These are phyloP conservation scores for Sapria himalayana DNA, from an alignment of 345 rosid genomes.

Conservation along the genomic window DNA sequence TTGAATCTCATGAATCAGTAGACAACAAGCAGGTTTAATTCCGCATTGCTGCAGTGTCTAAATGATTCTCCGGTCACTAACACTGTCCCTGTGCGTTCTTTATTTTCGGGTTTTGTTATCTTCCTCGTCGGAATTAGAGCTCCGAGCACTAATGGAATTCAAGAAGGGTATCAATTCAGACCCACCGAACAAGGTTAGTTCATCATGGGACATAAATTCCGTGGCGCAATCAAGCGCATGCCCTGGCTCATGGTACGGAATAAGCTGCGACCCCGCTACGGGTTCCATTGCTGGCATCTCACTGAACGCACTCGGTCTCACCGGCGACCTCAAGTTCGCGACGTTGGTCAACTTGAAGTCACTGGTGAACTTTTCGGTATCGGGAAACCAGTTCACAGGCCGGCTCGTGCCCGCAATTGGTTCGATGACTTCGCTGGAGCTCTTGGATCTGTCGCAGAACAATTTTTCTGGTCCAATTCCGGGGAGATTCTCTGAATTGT, in stretches of 20 bases:
- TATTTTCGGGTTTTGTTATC: too few relatives aligned
- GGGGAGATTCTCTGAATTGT: conserved; percentile 49
- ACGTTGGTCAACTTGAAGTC: conserved; percentile 33
- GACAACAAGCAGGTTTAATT: too few relatives aligned
- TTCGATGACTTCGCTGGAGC: conserved; percentile 32
- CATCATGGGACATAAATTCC: conserved; percentile 24
- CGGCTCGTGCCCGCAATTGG: conserved; percentile 70
- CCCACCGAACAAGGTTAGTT: conserved; percentile 15
- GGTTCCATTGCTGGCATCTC: conserved; percentile 29
- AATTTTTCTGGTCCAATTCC: conserved; percentile 74
- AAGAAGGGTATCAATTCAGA: conserved; percentile 56
- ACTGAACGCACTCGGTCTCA: conserved; percentile 37
- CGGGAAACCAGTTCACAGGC: conserved; percentile 70
- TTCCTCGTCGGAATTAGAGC: conserved; percentile 24
- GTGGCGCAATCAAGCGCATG: conserved; percentile 20
- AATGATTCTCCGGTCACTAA: too few relatives aligned
- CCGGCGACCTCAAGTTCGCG: conserved; percentile 60
- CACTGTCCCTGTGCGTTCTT: too few relatives aligned
- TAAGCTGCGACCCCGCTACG: conserved; percentile 30
- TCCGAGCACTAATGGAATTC: conserved; percentile 61
- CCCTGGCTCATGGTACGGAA: conserved; percentile 46
- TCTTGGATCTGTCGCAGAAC: conserved; percentile 70
- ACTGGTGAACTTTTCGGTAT: conserved; percentile 41
- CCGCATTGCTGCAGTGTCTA: too few relatives aligned
- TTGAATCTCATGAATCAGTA: too few relatives aligned